Base-by-base conservation (phyloP, 148 eudicot species). In the Beta vulgaris region DNA sequence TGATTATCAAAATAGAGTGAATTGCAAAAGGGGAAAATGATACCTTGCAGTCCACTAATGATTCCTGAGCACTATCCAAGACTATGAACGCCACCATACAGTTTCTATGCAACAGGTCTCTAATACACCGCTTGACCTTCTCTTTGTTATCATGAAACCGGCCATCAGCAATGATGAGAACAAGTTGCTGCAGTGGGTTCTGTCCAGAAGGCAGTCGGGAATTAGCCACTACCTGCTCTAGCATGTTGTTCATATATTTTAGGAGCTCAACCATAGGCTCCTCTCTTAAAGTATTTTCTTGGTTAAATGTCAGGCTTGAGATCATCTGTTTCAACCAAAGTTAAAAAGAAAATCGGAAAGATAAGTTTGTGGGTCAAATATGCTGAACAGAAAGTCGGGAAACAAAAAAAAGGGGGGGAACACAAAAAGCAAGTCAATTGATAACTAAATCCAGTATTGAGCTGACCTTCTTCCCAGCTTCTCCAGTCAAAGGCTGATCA, bases 91-190 rank as follows among this genome's bases (percentile, higher is more conserved):
- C 98, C 34, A 92, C 91, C 99, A 96, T 89, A 4, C 97, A 88
- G 61, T 89, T 96, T 68, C 82, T 89, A 73, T 86, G 87, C 84
- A 89, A 71, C 31, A 86, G 76, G 75, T 92, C 99, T 75, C 99
- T 87, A 34, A 96, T 91, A 44, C 78, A 80, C 5, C 89, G 84
- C 78, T 87, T 89, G 80, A 96, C 71, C 72, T 91, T 91, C 49
- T 86, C 91, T 87, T 88, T 78, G 87, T 87, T 91, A 78, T 92
- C 98, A 62, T 86, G 90, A 67, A 91, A 85, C 13, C 85, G 92
- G 1, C 99, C 99, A 80, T 96, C 99, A 29, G 99, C 94, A 72
- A 96, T 92, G 68, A 96, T 86, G 65, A 96, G 77, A 70, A 96
- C 99, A 68, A 96, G 97, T 83, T 96, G 99, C 73, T 96, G 90